Evolutionary conservation across 768 basidiomycete species (phyloP).

Genomic region (Candolleomyces aberdarensis): DNA sequence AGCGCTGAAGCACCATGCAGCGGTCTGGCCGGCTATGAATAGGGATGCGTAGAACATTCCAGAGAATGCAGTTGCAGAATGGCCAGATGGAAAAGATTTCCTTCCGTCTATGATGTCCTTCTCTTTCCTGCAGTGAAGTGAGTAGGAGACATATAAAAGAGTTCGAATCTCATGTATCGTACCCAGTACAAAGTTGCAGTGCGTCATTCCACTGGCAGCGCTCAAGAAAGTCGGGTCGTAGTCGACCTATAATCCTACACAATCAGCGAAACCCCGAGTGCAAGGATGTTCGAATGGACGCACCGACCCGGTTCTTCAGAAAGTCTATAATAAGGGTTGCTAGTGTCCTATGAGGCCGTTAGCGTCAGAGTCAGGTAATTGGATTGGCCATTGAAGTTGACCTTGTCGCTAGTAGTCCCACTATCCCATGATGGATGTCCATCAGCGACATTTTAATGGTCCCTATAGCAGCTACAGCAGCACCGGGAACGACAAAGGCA

Average conservation of each 20-base stretch:
- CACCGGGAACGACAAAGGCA: slow-evolving; percentile 45
- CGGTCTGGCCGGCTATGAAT: slow-evolving; percentile 63
- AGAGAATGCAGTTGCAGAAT: slow-evolving; percentile 63
- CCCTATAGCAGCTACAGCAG: slow-evolving; percentile 35
- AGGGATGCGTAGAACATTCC: slow-evolving; percentile 64
- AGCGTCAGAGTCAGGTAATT: slow-evolving; percentile 4
- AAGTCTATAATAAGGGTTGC: slow-evolving; percentile 47
- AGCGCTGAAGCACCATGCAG: slow-evolving; percentile 48
- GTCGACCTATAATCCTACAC: slow-evolving; percentile 32
- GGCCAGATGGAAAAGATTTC: slow-evolving; percentile 67
- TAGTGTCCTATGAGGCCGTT: slow-evolving; percentile 33
- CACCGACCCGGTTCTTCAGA: slow-evolving; percentile 59
- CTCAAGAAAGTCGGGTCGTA: slow-evolving; percentile 66
- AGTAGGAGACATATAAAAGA: background rate
- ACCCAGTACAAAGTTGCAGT: slow-evolving; percentile 55
- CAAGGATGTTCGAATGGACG: background rate
- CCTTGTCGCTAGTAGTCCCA: slow-evolving; percentile 45
- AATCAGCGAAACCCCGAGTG: background rate
- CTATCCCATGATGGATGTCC: slow-evolving; percentile 55
- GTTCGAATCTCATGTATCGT: slow-evolving; percentile 5
- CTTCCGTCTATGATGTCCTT: slow-evolving; percentile 45
- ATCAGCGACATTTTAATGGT: slow-evolving; percentile 41
- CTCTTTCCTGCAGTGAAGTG: slow-evolving; percentile 26
- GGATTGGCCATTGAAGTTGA: slow-evolving; percentile 17
- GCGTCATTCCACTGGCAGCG: slow-evolving; percentile 59